phyloP scores from a whole-genome alignment of 2,329 filamentous ascomycete genomes.

The Paracoccidioides brasiliensis region DNA sequence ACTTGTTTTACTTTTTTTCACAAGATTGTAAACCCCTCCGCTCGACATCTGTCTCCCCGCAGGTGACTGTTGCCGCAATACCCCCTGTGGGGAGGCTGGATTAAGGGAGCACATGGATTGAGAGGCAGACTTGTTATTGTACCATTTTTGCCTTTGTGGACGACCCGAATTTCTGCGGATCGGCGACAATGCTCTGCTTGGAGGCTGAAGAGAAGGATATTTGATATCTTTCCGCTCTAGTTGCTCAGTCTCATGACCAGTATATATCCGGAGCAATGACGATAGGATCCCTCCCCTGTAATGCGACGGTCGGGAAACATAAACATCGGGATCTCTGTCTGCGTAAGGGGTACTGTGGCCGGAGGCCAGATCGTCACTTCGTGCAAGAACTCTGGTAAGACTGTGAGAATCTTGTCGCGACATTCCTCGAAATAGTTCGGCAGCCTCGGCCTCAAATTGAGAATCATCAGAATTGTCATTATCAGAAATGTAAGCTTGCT shows the following conservation, averaged over 20 bases:
- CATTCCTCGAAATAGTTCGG: slow-evolving; percentile 25
- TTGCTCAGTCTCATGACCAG: slow-evolving; percentile 32
- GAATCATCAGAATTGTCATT: slow-evolving; percentile 11
- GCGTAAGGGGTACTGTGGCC: slow-evolving; percentile 10
- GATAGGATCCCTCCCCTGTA: slow-evolving; percentile 64
- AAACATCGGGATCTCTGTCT: slow-evolving; percentile 42
- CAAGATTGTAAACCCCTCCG: slow-evolving; percentile 16
- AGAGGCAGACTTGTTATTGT: slow-evolving; percentile 27
- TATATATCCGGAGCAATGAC: slow-evolving; percentile 58
- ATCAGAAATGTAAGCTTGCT: slow-evolving; percentile 6
- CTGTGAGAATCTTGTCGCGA: slow-evolving; percentile 22
- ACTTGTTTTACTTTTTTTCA: slow-evolving; percentile 12
- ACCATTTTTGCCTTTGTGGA: slow-evolving; percentile 28
- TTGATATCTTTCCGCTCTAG: slow-evolving; percentile 12
- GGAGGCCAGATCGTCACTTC: slow-evolving; percentile 16
- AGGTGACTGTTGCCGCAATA: slow-evolving; percentile 6
- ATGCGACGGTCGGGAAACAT: slow-evolving; percentile 46
- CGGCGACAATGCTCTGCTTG: not conserved
- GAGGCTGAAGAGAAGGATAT: slow-evolving; percentile 9
- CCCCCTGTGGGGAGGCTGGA: slow-evolving; percentile 6
- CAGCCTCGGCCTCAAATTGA: slow-evolving; percentile 15
- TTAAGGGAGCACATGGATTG: slow-evolving; percentile 24
- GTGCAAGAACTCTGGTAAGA: slow-evolving; percentile 21
- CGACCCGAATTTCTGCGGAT: not conserved
- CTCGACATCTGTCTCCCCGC: slow-evolving; percentile 6